A percentile compares a stretch with the other conserved stretches of the same genome.
These are phyloP conservation scores for Dalechampia spathulata DNA, from an alignment of 441 rosid species.

Conservation along the genomic window DNA sequence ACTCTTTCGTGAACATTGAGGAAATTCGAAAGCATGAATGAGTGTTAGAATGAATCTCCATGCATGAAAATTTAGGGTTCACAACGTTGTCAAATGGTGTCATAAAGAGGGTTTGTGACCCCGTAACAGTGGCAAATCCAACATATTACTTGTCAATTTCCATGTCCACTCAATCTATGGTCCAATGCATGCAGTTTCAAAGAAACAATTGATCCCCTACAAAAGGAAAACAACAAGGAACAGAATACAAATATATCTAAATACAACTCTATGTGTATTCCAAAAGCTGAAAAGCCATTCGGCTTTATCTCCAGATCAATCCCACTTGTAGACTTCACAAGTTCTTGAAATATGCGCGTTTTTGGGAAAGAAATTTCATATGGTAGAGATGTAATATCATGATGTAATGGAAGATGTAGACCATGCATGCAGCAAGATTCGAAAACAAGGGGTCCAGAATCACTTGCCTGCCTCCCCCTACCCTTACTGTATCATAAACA, in stretches of 20 bases:
- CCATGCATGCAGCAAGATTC: constrained; percentile 9
- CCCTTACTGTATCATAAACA: background rate
- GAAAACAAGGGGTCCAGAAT: constrained; percentile 8
- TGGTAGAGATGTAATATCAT: background rate
- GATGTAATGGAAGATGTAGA: background rate
- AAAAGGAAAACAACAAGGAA: background rate
- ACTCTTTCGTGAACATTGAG: no score
- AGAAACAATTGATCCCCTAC: no score
- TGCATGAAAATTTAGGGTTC: no score
- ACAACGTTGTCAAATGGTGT: no score
- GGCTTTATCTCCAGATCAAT: background rate
- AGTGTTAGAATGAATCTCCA: no score
- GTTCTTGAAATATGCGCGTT: constrained; percentile 3
- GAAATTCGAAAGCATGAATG: no score
- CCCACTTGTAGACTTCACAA: background rate
- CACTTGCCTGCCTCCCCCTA: background rate
- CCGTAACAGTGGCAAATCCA: background rate
- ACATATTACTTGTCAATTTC: no score
- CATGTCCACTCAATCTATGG: no score
- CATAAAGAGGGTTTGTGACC: background rate
- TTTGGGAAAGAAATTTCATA: background rate
- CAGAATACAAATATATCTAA: background rate
- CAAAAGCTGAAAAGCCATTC: background rate
- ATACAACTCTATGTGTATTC: background rate
- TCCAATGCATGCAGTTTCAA: no score